These are phyloP conservation scores for Candida jianshihensis DNA, from an alignment of 805 yeast genomes.

Conservation along the genomic window DNA sequence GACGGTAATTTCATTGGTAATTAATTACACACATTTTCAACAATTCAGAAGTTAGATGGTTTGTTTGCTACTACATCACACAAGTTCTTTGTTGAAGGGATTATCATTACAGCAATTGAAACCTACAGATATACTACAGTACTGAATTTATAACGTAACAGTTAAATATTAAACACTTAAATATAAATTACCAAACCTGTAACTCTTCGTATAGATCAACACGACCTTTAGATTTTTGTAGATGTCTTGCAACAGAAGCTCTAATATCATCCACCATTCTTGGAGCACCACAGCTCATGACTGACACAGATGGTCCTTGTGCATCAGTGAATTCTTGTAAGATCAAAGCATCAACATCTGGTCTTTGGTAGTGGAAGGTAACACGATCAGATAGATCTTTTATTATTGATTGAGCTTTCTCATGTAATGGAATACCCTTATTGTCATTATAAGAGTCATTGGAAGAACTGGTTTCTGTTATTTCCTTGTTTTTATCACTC, in stretches of 20 bases:
- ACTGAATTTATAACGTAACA: no score
- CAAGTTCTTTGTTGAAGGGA: no score
- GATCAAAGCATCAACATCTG: slow-evolving; percentile 34
- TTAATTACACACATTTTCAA: no score
- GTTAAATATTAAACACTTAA: background rate
- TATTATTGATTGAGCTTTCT: slow-evolving; percentile 3
- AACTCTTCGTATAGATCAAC: slow-evolving; percentile 67
- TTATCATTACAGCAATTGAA: no score
- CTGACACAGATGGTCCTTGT: slow-evolving; percentile 35
- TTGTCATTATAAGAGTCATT: background rate
- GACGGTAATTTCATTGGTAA: no score
- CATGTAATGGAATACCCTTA: background rate
- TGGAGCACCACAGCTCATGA: slow-evolving; percentile 56
- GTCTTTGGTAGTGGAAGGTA: slow-evolving; percentile 34
- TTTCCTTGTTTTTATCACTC: slow-evolving; percentile 14
- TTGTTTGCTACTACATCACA: no score
- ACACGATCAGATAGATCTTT: slow-evolving; percentile 13
- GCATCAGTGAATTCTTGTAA: slow-evolving; percentile 27
- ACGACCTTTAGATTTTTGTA: slow-evolving; percentile 35
- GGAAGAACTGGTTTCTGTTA: background rate
- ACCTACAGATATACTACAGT: no score
- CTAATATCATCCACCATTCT: slow-evolving; percentile 48
- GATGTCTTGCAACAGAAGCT: slow-evolving; percentile 33
- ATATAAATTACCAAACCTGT: slow-evolving; percentile 49
- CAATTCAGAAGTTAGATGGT: no score